These are phyloP conservation scores for Zea luxurians DNA, from an alignment of 176 grass and related monocot genomes.

Conservation along the genomic window DNA sequence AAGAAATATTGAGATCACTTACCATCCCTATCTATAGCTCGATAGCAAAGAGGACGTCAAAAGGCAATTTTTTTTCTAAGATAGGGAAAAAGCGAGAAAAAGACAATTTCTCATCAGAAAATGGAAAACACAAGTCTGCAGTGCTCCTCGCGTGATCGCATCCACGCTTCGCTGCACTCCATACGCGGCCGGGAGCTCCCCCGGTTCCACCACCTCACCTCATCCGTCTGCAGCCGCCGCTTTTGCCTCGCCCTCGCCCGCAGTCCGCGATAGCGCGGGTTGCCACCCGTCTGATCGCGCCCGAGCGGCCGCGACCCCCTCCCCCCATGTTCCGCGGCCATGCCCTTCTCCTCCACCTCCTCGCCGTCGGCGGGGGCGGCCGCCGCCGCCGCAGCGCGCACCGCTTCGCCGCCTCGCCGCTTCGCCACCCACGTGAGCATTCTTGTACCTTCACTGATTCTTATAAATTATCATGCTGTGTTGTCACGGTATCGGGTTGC, in stretches of 20 bases:
- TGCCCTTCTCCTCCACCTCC: slow-evolving; percentile 42
- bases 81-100: neutral
- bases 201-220: slow-evolving; percentile 20
- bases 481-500: neutral
- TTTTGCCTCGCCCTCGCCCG: neutral
- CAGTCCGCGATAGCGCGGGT: neutral
- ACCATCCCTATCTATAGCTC: no score
- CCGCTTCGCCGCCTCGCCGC: slow-evolving; percentile 29
- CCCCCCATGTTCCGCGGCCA: slow-evolving; percentile 36
- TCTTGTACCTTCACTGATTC: neutral
- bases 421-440: slow-evolving; percentile 33
- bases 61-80: no score
- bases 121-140: neutral
- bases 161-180: slow-evolving; percentile 9
- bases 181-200: slow-evolving; percentile 19
- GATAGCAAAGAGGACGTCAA: no score
- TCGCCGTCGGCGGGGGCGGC: slow-evolving; percentile 19
- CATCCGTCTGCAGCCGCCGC: slow-evolving; percentile 11
- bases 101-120: neutral
- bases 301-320: slow-evolving; percentile 21
- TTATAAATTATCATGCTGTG: neutral
- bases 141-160: slow-evolving; percentile 21
- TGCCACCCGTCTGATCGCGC: slow-evolving; percentile 29
- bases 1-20: no score
- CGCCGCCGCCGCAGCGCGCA: slow-evolving; percentile 27